Evolutionary conservation across 495 filamentous ascomycete genomes (phyloP).

Genomic region (Penicillium tannophilum): DNA sequence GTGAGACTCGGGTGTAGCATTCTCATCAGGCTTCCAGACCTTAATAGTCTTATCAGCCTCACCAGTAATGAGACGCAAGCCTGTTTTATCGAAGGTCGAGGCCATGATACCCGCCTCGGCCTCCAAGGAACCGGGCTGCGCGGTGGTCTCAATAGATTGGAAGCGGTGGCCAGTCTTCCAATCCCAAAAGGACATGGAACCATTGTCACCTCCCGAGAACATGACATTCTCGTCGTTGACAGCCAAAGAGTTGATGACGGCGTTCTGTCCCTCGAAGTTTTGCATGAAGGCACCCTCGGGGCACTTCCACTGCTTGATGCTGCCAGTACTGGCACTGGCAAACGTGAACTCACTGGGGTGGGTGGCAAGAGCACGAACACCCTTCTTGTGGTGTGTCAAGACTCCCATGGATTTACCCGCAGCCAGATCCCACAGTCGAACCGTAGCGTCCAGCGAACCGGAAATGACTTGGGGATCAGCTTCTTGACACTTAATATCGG

Average conservation of each 20-base stretch:
- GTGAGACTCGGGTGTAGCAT: constrained; percentile 87
- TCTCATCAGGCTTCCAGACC: constrained; percentile 90
- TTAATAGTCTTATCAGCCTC: constrained; percentile 98
- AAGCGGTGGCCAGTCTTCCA: constrained; percentile 96
- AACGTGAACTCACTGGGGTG: constrained; percentile 98
- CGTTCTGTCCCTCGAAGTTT: constrained; percentile 96
- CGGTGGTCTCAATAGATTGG: constrained; percentile 83
- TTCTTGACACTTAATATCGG: constrained; percentile 90
- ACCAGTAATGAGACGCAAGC: constrained; percentile 85
- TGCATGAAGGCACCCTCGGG: constrained; percentile 99
- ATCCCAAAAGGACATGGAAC: constrained; percentile 97
- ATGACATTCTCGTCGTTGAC: constrained; percentile 94
- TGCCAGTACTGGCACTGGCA: constrained; percentile 83
- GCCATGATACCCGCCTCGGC: constrained; percentile 95
- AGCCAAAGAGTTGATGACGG: constrained; percentile 91
- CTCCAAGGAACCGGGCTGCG: constrained; percentile 91
- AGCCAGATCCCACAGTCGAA: constrained; percentile 94
- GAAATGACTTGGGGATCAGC: constrained; percentile 95
- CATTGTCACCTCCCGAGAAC: constrained; percentile 95
- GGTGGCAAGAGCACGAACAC: constrained; percentile 79
- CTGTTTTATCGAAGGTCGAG: constrained; percentile 86
- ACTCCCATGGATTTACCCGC: constrained; percentile 96
- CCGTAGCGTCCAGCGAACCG: constrained; percentile 85
- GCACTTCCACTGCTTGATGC: constrained; percentile 99
- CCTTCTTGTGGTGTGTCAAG: constrained; percentile 98